Evolutionary conservation across 176 grass and related monocot genomes (phyloP).

Genomic region (Chrysopogon serrulatus): DNA sequence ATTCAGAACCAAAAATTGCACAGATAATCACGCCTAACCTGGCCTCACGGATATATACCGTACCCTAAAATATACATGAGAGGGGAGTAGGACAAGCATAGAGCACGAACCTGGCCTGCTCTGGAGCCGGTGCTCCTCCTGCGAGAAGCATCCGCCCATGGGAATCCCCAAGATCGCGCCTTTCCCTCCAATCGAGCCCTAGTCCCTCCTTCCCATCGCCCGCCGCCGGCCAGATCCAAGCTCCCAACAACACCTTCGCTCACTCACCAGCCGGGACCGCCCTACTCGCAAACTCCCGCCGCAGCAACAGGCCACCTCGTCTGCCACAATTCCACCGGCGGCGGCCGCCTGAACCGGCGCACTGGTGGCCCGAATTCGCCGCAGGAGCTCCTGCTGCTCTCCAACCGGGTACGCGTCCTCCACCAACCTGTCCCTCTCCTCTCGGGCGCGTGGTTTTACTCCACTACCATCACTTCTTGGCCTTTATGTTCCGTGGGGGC

Average conservation of each 20-base stretch:
- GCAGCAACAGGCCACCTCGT: neutral
- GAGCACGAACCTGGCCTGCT: slow-evolving; percentile 46
- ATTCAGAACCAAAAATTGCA: neutral
- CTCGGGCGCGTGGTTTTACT: slow-evolving; percentile 15
- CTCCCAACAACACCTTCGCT: neutral
- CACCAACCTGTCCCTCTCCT: slow-evolving; percentile 3
- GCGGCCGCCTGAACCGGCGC: neutral
- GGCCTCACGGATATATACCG: neutral
- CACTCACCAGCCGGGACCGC: slow-evolving; percentile 6
- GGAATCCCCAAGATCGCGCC: slow-evolving; percentile 33
- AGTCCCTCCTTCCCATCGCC: slow-evolving; percentile 30
- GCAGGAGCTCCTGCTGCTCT: slow-evolving; percentile 25
- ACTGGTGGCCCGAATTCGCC: slow-evolving; percentile 19
- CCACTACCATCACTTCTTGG: neutral
- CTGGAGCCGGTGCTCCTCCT: slow-evolving; percentile 62
- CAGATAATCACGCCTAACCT: neutral
- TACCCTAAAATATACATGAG: neutral
- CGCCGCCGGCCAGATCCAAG: slow-evolving; percentile 34
- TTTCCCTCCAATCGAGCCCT: slow-evolving; percentile 20
- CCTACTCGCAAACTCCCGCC: neutral
- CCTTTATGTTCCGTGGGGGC: slow-evolving; percentile 15
- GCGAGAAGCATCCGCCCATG: slow-evolving; percentile 87
- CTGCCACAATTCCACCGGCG: neutral
- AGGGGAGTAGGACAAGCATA: neutral
- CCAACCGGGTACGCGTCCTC: slow-evolving; percentile 15